A percentile compares a stretch with the other conserved stretches of the same genome.
These are phyloP conservation scores for Anacardium occidentale DNA, from an alignment of 345 rosid genomes.

Conservation along the genomic window DNA sequence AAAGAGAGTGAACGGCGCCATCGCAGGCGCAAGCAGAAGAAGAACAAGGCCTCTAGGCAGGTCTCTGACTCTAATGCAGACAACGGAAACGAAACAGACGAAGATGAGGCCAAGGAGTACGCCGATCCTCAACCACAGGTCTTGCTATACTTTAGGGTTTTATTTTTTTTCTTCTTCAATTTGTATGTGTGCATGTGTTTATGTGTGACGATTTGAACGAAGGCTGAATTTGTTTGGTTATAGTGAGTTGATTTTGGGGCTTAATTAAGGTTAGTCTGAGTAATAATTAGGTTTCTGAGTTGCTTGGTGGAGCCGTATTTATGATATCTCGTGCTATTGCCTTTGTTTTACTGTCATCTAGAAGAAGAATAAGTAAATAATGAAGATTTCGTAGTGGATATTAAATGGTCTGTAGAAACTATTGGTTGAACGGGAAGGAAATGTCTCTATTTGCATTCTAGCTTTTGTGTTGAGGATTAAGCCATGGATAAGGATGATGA, in stretches of 20 bases:
- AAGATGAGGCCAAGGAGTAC: conserved; percentile 51
- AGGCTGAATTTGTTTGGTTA: neutral
- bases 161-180: neutral
- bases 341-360: neutral
- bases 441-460: neutral
- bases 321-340: neutral
- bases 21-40: conserved; percentile 98
- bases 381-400: neutral
- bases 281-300: neutral
- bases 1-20: conserved; percentile 92
- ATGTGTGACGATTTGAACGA: neutral
- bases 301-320: neutral
- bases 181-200: neutral
- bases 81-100: conserved; percentile 37
- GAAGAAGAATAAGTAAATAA: neutral
- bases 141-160: conserved; percentile 8
- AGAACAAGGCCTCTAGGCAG: conserved; percentile 50
- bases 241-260: neutral
- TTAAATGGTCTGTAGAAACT: neutral
- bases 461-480: neutral
- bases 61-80: conserved; percentile 20
- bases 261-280: neutral
- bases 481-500: neutral
- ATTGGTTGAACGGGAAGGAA: neutral
- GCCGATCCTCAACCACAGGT: conserved; percentile 41